phyloP scores from a whole-genome alignment of 495 filamentous ascomycete genomes.

The Trichoderma virens region DNA sequence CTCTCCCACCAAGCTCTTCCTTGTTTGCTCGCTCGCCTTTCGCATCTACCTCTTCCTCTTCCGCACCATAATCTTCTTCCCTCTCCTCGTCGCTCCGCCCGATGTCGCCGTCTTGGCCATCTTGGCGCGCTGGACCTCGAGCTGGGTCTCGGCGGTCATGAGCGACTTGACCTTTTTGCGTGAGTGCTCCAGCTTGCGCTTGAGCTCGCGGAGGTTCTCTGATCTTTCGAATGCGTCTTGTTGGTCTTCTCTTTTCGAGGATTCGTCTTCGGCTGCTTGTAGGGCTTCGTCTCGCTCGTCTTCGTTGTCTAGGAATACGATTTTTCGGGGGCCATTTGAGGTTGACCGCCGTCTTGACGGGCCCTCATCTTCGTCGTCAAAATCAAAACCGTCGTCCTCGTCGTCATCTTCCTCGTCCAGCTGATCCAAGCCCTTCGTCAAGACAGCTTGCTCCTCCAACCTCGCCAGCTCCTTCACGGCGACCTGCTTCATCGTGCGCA shows the following conservation, averaged over 20 bases:
- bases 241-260: constrained; percentile 28
- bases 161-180: constrained; percentile 65
- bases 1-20: not conserved
- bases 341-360: not conserved
- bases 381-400: constrained; percentile 21
- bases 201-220: constrained; percentile 34
- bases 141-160: constrained; percentile 59
- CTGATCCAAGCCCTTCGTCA: constrained; percentile 23
- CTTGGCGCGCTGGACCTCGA: constrained; percentile 56
- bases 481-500: constrained; percentile 56
- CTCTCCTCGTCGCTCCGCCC: constrained; percentile 71
- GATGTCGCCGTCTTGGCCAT: constrained; percentile 67
- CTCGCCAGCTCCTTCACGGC: constrained; percentile 35
- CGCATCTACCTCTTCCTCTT: constrained; percentile 67
- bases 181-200: constrained; percentile 51
- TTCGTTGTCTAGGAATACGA: constrained; percentile 34
- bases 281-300: constrained; percentile 26
- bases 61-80: constrained; percentile 73
- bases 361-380: constrained; percentile 20
- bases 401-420: constrained; percentile 22
- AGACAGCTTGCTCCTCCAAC: constrained; percentile 37
- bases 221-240: constrained; percentile 35
- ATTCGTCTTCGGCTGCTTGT: constrained; percentile 33
- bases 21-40: not conserved
- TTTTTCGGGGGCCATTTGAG: constrained; percentile 28